These are phyloP conservation scores for Athelia psychrophila DNA, from an alignment of 1,284 basidiomycete species.

Conservation along the genomic window DNA sequence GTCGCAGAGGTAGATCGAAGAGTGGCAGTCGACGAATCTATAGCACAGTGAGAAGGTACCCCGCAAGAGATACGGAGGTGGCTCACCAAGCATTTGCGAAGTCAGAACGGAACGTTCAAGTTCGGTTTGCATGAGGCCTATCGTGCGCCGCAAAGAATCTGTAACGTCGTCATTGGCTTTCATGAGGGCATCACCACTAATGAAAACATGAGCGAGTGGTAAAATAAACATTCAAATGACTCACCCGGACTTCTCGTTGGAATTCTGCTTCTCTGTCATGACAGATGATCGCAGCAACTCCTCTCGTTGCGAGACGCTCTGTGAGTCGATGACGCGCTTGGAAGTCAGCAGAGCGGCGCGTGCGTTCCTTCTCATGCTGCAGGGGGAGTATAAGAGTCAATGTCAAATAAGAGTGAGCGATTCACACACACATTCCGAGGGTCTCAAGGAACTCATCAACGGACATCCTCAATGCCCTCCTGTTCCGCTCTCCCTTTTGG, in stretches of 20 bases:
- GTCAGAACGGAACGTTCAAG: conserved; percentile 86
- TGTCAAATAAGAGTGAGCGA: neutral
- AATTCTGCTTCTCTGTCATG: conserved; percentile 39
- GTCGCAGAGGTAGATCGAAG: conserved; percentile 71
- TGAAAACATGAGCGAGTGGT: conserved; percentile 3
- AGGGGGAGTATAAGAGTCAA: neutral
- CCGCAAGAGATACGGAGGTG: neutral
- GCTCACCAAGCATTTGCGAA: conserved; percentile 79
- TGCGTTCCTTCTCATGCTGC: conserved; percentile 58
- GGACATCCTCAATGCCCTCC: conserved; percentile 46
- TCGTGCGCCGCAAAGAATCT: conserved; percentile 79
- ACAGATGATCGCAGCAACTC: conserved; percentile 58
- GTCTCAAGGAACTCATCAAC: conserved; percentile 46
- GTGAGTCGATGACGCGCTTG: conserved; percentile 67
- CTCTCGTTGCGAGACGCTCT: conserved; percentile 54
- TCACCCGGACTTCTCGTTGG: conserved; percentile 56
- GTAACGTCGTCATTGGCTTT: conserved; percentile 87
- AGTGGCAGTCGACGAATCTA: conserved; percentile 79
- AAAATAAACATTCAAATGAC: conserved; percentile 21
- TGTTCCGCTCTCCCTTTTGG: conserved; percentile 52
- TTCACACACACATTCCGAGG: conserved; percentile 47
- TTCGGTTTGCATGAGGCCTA: conserved; percentile 85
- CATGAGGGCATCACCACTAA: conserved; percentile 83
- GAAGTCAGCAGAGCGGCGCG: conserved; percentile 67
- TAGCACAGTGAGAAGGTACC: conserved; percentile 1